phyloP scores from a whole-genome alignment of 2,329 filamentous ascomycete species.

The Teratosphaeriaceae sp. region DNA sequence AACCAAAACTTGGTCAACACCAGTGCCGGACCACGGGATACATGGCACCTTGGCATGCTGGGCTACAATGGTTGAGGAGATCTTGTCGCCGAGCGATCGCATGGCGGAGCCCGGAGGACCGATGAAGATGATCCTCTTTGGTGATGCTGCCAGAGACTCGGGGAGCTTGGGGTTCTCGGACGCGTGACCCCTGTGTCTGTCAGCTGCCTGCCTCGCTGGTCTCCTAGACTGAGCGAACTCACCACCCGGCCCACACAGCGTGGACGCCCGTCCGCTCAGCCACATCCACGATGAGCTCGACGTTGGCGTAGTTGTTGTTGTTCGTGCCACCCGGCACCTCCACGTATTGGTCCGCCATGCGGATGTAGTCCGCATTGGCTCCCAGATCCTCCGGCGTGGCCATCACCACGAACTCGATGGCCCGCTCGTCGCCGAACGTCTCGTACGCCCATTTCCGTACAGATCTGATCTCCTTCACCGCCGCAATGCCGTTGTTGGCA shows the following conservation, averaged over 20 bases:
- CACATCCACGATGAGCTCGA: constrained; percentile 97
- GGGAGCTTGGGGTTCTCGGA: constrained; percentile 98
- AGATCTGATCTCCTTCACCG: constrained; percentile 98
- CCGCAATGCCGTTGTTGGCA: constrained; percentile 99
- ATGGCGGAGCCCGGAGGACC: constrained; percentile 96
- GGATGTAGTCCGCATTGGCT: constrained; percentile 98
- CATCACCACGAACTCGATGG: constrained; percentile 99
- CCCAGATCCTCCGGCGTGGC: constrained; percentile 95
- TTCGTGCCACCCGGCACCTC: constrained; percentile 98
- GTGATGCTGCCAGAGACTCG: constrained; percentile 89
- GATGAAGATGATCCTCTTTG: constrained; percentile 99
- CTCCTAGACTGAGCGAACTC: constrained; percentile 32
- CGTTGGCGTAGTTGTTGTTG: constrained; percentile 99
- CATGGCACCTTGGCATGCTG: constrained; percentile 95
- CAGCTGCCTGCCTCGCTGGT: constrained; percentile 11
- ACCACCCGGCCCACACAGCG: constrained; percentile 99
- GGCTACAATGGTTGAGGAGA: constrained; percentile 97
- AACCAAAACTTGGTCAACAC: constrained; percentile 72
- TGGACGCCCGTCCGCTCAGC: constrained; percentile 98
- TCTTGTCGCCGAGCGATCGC: constrained; percentile 98
- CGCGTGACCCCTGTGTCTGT: constrained; percentile 70
- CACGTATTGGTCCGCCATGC: constrained; percentile 99
- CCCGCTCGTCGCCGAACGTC: constrained; percentile 95
- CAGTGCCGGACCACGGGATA: constrained; percentile 98
- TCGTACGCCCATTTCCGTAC: constrained; percentile 99